Conservation (phyloP, 2,329 filamentous ascomycete species). For the Calycina herbarum region DNA sequence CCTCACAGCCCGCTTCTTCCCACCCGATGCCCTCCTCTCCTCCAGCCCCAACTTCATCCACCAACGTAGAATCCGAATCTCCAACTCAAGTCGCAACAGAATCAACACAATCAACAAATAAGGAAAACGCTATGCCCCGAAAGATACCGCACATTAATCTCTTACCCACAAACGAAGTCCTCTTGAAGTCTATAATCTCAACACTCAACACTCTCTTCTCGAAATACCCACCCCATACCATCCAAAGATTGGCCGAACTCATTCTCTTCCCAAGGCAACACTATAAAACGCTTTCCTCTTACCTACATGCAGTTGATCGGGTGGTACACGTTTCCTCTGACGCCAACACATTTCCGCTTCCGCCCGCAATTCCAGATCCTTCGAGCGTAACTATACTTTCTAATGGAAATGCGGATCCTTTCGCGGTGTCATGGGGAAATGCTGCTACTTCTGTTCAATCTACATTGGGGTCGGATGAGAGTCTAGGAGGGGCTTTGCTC, state of each 20-base stretch:
- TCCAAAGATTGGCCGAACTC: conserved; percentile 89
- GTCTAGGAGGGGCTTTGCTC: conserved; percentile 82
- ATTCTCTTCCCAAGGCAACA: conserved; percentile 73
- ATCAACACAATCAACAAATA: conserved; percentile 56
- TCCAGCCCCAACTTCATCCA: conserved; percentile 48
- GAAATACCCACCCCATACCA: conserved; percentile 80
- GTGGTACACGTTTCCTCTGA: conserved; percentile 87
- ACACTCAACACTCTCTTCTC: conserved; percentile 68
- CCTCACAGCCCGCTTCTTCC: conserved; percentile 45
- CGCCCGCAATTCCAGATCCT: conserved; percentile 61
- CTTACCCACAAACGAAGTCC: conserved; percentile 62
- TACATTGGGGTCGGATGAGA: conserved; percentile 78
- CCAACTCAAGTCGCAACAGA: conserved; percentile 8
- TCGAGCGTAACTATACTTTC: conserved; percentile 52
- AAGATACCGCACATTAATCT: conserved; percentile 48
- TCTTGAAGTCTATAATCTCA: conserved; percentile 59
- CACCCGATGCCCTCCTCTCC: conserved; percentile 53
- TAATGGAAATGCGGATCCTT: conserved; percentile 56
- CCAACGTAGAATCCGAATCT: conserved; percentile 32
- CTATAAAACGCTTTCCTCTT: conserved; percentile 79
- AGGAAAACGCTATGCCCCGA: conserved; percentile 61
- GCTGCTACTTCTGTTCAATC: conserved; percentile 42
- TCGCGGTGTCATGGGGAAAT: conserved; percentile 50
- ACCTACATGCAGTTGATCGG: conserved; percentile 86
- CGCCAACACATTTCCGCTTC: conserved; percentile 79